Percentiles rank a stretch among this genome's conserved stretches.
Evolutionary conservation across 2,329 filamentous ascomycete genomes (phyloP).

Genomic region (Monilinia fructicola): DNA sequence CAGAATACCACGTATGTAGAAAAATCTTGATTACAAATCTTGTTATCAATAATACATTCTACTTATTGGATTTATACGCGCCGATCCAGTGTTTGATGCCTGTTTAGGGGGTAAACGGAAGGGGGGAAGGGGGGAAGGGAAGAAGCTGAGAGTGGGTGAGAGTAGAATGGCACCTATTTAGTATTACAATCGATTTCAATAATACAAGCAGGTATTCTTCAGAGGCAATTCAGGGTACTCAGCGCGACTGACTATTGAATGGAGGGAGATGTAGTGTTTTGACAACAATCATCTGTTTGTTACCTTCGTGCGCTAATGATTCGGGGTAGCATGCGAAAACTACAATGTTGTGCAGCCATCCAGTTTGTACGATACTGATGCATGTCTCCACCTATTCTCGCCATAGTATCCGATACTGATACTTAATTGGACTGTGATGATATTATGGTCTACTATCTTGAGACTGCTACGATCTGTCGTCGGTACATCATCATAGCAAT

Average conservation of each 20-base stretch:
- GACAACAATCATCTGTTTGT: not conserved
- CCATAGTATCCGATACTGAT: not conserved
- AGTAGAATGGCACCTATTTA: too few relatives aligned
- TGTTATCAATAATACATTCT: too few relatives aligned
- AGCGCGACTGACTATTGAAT: not conserved
- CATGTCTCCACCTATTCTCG: not conserved
- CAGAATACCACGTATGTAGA: too few relatives aligned
- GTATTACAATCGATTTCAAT: not conserved
- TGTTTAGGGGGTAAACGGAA: too few relatives aligned
- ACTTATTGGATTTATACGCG: too few relatives aligned
- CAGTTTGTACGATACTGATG: not conserved
- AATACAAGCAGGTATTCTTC: not conserved
- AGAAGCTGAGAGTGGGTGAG: too few relatives aligned
- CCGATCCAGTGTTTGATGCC: too few relatives aligned
- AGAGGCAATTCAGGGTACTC: not conserved
- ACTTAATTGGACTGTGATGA: not conserved
- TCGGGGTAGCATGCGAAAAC: conserved; percentile 6
- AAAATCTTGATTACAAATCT: too few relatives aligned
- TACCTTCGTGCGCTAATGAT: not conserved
- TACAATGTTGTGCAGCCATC: not conserved
- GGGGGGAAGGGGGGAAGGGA: too few relatives aligned
- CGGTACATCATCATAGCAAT: not conserved
- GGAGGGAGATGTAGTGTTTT: not conserved
- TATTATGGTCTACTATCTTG: not conserved
- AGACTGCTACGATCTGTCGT: not conserved